Evolutionary conservation across 805 yeast species (phyloP).

Genomic region (Kazachstania taianensis): DNA sequence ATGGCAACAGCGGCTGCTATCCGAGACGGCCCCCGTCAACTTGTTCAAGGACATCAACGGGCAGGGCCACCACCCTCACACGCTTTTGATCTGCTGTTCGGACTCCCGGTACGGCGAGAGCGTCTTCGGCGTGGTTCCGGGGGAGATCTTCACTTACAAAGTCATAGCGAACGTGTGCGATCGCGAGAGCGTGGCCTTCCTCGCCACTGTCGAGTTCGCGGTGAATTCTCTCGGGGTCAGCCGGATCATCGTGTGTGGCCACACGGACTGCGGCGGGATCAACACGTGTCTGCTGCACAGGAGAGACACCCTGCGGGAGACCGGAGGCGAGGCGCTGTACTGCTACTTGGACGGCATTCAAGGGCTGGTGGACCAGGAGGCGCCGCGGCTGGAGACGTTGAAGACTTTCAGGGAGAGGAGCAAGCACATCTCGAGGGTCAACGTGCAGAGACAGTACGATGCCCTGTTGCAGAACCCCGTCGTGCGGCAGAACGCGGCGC

Average conservation of each 20-base stretch:
- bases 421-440: not conserved
- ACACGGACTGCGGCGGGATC: slow-evolving; percentile 90
- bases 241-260: slow-evolving; percentile 84
- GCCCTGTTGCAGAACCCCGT: not conserved
- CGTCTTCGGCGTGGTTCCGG: slow-evolving; percentile 70
- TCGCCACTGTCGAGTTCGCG: slow-evolving; percentile 79
- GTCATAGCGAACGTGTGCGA: slow-evolving; percentile 76
- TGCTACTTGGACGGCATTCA: not conserved
- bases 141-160: slow-evolving; percentile 82
- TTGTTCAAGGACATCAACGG: slow-evolving; percentile 52
- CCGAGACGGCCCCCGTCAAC: slow-evolving; percentile 42
- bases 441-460: not conserved
- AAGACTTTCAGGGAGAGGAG: not conserved
- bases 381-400: not conserved
- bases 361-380: not conserved
- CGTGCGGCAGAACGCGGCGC: not conserved
- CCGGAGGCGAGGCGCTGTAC: not conserved
- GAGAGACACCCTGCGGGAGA: slow-evolving; percentile 24
- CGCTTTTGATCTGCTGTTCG: slow-evolving; percentile 89
- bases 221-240: slow-evolving; percentile 72
- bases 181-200: slow-evolving; percentile 56
- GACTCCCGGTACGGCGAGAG: slow-evolving; percentile 84
- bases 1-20: slow-evolving; percentile 39
- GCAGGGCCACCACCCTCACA: slow-evolving; percentile 70
- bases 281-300: slow-evolving; percentile 57